Evolutionary conservation across 179 eudicot species (phyloP), one percentile per base, ranked within the genome.

Genomic region (Spergularia azorica): DNA sequence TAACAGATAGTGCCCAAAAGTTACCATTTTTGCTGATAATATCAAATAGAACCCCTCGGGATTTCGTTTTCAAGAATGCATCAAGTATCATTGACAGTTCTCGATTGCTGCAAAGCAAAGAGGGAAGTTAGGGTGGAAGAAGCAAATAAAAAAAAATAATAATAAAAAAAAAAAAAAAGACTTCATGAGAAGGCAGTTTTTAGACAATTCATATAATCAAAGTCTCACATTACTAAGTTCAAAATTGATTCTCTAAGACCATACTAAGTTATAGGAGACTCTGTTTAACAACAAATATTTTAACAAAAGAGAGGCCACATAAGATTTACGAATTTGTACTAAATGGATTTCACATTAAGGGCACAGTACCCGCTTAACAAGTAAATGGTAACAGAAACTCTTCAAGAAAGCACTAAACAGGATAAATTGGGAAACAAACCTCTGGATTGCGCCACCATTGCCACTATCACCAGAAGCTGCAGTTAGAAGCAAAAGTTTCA

Each of bases 21-120:
- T 50, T 90, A 95, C 99, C 99, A 86, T 95, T 95, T 79, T 93
- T 95, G 77, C 82, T 89, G 54, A 93, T 88, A 76, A 95, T 83
- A 83, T 95, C 99, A 71, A 83, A 81, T 84, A 95, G 90, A 85
- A 95, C 95, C 67, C 87, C 86, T 41, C 90, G 90, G 5, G 98
- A 93, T 82, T 87, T 93, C 71, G 98, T 93, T 84, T 91, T 91
- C 87, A 91, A 77, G 70, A 95, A 85, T 18, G 97, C 98, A 80
- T 89, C 98, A 77, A 95, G 96, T 73, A 95, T 93, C 97, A 95
- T 89, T 60, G 98, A 95, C 76, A 95, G 98, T 77, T 95, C 95
- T 73, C 97, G 84, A 80, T 90, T 95, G 84, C 98, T 95, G 97
- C 82, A 87, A 71, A 56, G 51, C 52, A 68, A 46, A 68, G 61